A percentile compares a stretch with the other conserved stretches of the same genome.
Conservation (phyloP, 1,284 basidiomycete species). For the Dichomitus squalens region DNA sequence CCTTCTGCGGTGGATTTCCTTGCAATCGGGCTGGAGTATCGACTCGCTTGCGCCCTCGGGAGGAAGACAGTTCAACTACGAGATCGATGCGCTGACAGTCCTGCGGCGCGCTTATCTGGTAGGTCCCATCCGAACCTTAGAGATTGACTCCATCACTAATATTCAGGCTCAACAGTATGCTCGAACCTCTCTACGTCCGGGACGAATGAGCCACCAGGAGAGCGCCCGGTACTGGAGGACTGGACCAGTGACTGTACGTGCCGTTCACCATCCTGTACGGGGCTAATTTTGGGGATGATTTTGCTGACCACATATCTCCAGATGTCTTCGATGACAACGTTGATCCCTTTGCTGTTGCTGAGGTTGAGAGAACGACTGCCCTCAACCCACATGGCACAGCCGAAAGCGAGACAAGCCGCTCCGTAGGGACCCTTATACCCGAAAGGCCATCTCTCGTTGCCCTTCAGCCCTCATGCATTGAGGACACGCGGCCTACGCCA, state of each 20-base stretch:
- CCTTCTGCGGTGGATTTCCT: neutral
- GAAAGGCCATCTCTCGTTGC: neutral
- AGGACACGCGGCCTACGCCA: neutral
- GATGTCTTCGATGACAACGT: neutral
- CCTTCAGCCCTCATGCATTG: neutral
- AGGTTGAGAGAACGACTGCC: neutral
- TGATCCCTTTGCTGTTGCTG: neutral
- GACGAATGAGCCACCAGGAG: neutral
- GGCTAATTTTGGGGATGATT: too few species aligned
- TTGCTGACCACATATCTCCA: neutral
- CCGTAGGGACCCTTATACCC: neutral
- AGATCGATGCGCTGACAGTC: neutral
- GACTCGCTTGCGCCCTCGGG: neutral
- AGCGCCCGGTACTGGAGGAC: neutral
- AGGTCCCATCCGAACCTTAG: neutral
- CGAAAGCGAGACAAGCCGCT: neutral
- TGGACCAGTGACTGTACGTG: conserved; percentile 1
- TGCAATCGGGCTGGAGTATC: neutral
- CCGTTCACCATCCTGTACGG: neutral
- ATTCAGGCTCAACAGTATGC: too few species aligned
- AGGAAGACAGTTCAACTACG: neutral
- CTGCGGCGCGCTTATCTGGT: neutral
- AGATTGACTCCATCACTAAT: neutral
- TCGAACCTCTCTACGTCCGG: neutral
- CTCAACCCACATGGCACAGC: neutral